Conservation (phyloP, 2,329 filamentous ascomycete genomes). For the Trichoderma sp. region DNA sequence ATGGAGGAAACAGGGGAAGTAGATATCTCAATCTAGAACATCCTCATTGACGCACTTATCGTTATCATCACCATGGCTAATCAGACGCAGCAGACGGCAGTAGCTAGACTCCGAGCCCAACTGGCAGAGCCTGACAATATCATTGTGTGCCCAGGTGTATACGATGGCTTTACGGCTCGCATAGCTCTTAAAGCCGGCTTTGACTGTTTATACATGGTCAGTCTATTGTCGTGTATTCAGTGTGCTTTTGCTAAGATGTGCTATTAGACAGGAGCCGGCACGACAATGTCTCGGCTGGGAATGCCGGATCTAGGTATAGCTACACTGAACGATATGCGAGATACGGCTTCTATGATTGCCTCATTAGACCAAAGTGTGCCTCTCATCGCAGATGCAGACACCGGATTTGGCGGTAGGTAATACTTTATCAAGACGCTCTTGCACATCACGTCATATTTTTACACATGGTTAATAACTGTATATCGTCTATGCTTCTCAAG, state of each 20-base stretch:
- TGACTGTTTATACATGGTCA: constrained; percentile 65
- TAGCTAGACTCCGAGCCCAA: constrained; percentile 23
- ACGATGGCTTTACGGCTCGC: constrained; percentile 65
- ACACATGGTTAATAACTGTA: not conserved
- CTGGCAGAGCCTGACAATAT: constrained; percentile 40
- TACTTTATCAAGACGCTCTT: not conserved
- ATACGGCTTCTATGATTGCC: constrained; percentile 64
- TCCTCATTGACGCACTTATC: not conserved
- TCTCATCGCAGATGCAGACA: constrained; percentile 61
- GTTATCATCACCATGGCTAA: not conserved
- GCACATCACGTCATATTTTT: not conserved
- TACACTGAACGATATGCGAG: constrained; percentile 60
- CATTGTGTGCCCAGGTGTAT: constrained; percentile 63
- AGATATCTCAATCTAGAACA: not conserved
- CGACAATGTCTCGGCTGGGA: constrained; percentile 58
- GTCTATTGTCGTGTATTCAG: constrained; percentile 19
- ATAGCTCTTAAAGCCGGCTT: constrained; percentile 63
- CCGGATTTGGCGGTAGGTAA: constrained; percentile 49
- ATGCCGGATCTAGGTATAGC: constrained; percentile 63
- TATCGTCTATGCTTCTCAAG: not conserved
- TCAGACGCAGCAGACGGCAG: constrained; percentile 4
- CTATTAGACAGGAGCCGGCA: constrained; percentile 62
- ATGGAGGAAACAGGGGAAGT: not conserved
- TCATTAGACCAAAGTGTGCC: constrained; percentile 54
- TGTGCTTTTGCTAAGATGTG: not conserved